Evolutionary conservation across 441 rosid genomes (phyloP).

Genomic region (Codiaeum variegatum): DNA sequence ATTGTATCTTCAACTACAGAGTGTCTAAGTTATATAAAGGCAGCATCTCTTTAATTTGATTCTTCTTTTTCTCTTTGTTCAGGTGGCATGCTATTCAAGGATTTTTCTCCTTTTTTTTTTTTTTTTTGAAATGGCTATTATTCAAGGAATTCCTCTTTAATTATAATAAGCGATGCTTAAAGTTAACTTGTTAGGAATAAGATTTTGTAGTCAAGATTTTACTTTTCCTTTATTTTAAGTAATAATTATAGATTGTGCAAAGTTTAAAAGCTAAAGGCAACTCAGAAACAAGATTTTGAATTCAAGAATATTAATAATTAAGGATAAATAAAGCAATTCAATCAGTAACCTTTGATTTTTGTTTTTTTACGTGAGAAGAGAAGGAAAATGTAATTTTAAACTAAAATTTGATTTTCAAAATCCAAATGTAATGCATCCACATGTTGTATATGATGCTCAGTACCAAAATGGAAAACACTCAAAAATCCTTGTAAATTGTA

Average conservation of each 20-base stretch:
- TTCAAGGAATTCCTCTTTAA: slow-evolving; percentile 15
- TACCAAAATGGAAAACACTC: too few relatives aligned
- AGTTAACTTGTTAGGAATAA: neutral
- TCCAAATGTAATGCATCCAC: too few relatives aligned
- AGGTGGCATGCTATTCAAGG: neutral
- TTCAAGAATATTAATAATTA: neutral
- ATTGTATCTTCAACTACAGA: slow-evolving; percentile 5
- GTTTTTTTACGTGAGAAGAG: too few relatives aligned
- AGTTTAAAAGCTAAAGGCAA: neutral
- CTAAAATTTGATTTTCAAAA: too few relatives aligned
- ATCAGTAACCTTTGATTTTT: neutral
- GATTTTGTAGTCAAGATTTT: neutral
- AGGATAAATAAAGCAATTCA: neutral
- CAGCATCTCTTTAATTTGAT: neutral
- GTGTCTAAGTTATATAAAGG: neutral
- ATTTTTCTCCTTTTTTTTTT: too few relatives aligned
- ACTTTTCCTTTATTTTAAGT: neutral
- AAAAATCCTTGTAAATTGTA: too few relatives aligned
- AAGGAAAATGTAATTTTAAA: too few relatives aligned
- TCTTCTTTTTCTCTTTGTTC: neutral
- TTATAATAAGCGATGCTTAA: neutral
- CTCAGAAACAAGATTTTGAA: neutral
- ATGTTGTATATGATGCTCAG: too few relatives aligned
- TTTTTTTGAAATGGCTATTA: too few relatives aligned
- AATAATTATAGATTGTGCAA: neutral